Percentiles rank a stretch among this genome's conserved stretches.
Conservation (phyloP, 2,329 filamentous ascomycete genomes). For the Curvularia lunata region DNA sequence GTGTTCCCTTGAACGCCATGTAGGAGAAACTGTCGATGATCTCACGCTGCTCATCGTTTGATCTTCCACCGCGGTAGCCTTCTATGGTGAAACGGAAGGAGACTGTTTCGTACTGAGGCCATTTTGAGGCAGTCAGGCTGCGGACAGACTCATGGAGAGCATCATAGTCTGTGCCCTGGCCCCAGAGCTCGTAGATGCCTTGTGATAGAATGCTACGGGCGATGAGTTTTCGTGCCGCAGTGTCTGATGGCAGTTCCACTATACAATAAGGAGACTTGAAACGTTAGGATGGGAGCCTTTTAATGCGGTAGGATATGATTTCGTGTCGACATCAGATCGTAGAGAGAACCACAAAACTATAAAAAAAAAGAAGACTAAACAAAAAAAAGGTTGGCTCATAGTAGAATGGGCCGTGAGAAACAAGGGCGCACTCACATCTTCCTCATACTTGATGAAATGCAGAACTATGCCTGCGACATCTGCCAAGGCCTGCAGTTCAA, state of each 20-base stretch:
- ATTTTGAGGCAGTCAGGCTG: constrained; percentile 65
- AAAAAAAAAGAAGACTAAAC: not conserved
- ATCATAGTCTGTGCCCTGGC: constrained; percentile 69
- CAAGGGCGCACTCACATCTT: constrained; percentile 65
- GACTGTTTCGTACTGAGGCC: constrained; percentile 66
- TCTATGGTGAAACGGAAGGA: constrained; percentile 89
- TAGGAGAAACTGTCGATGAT: constrained; percentile 85
- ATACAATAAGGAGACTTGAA: constrained; percentile 86
- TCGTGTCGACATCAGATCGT: too few species aligned
- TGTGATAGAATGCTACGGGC: constrained; percentile 80
- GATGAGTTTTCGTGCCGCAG: constrained; percentile 70
- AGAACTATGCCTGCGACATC: constrained; percentile 70
- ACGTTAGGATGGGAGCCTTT: constrained; percentile 15
- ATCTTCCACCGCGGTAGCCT: constrained; percentile 76
- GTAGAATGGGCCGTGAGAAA: not conserved
- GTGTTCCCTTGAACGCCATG: constrained; percentile 77
- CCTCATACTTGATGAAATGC: constrained; percentile 75
- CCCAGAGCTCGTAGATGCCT: constrained; percentile 90
- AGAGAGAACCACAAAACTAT: not conserved
- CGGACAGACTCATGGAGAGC: constrained; percentile 72
- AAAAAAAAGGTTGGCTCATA: not conserved
- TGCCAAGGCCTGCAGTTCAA: constrained; percentile 84
- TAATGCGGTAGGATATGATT: not conserved
- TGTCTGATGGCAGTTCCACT: constrained; percentile 68
- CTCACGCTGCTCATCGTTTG: constrained; percentile 65